Evolutionary conservation across 495 filamentous ascomycete genomes (phyloP), one percentile per base, ranked within the genome.

Genomic region (Neurospora sp.): DNA sequence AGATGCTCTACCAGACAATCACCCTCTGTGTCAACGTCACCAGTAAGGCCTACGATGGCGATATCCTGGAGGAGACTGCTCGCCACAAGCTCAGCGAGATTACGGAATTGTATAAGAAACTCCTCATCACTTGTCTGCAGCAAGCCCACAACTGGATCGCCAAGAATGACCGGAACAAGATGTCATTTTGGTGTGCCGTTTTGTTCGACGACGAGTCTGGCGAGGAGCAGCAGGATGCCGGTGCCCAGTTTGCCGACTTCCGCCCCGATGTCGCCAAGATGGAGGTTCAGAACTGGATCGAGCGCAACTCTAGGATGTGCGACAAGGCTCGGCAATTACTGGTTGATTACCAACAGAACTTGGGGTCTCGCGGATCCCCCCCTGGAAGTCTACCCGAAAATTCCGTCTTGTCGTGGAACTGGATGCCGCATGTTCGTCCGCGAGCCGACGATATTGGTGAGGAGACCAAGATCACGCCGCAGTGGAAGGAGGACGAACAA

Each of bases 81-180:
- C 81, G 85, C 20, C 75, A 74, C 12, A 87, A 84, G 70, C 72
- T 89, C 16, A 84, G 83, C 61, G 86, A 88, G 74, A 85, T 89
- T 44, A 86, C 84, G 5, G 87, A 89, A 68, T 79, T 87, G 40
- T 89, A 83, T 85, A 98, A 98, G 81, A 94, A 94, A 78, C 86
- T 97, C 4, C 85, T 98, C 38, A 94, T 97, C 31, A 96, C 92
- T 0, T 92, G 91, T 70, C 86, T 98, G 14, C 94, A 98, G 80
- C 93, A 95, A 78, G 88, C 94, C 38, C 94, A 97, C 78, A 98
- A 98, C 77, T 91, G 95, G 81, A 92, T 94, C 38, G 92, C 93
- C 82, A 91, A 93, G 75, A 97, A 98, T 72, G 94, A 98, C 80
- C 87, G 92, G 40, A 91, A 93, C 70, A 97, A 98, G 83, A 91